Evolutionary conservation across 129 eudicot species (phyloP).

Genomic region (Flaveria brownii): DNA sequence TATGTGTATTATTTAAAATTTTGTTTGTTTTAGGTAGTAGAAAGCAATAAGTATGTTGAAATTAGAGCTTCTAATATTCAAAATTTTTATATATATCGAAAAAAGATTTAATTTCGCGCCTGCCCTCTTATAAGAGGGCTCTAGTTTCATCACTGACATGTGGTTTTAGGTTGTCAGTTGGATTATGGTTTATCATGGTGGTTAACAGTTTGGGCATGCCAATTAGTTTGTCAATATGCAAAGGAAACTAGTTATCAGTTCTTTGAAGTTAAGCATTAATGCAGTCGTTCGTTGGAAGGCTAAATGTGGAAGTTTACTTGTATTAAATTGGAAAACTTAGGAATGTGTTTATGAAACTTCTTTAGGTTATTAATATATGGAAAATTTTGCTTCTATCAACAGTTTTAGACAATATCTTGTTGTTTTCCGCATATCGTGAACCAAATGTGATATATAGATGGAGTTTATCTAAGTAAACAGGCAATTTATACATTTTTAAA

Average conservation of each 20-base stretch:
- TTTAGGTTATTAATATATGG: background rate
- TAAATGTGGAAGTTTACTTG: background rate
- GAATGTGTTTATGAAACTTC: constrained; percentile 8
- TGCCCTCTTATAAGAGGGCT: too few species aligned
- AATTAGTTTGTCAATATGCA: background rate
- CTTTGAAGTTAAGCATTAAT: background rate
- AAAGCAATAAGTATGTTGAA: background rate
- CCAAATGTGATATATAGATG: background rate
- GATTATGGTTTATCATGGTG: constrained; percentile 11
- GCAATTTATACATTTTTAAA: background rate
- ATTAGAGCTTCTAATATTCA: background rate
- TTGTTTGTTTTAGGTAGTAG: background rate
- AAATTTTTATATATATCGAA: background rate
- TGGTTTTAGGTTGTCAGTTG: constrained; percentile 17
- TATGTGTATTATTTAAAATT: background rate
- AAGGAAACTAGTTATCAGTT: background rate
- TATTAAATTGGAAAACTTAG: background rate
- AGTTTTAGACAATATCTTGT: background rate
- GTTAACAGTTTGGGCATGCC: background rate
- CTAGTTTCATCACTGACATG: background rate
- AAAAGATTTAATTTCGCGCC: too few species aligned
- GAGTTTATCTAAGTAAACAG: background rate
- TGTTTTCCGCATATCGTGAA: background rate
- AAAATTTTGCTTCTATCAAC: background rate
- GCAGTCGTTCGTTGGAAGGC: background rate